These are phyloP conservation scores for Postia placenta DNA, from an alignment of 768 basidiomycete genomes.

Conservation along the genomic window DNA sequence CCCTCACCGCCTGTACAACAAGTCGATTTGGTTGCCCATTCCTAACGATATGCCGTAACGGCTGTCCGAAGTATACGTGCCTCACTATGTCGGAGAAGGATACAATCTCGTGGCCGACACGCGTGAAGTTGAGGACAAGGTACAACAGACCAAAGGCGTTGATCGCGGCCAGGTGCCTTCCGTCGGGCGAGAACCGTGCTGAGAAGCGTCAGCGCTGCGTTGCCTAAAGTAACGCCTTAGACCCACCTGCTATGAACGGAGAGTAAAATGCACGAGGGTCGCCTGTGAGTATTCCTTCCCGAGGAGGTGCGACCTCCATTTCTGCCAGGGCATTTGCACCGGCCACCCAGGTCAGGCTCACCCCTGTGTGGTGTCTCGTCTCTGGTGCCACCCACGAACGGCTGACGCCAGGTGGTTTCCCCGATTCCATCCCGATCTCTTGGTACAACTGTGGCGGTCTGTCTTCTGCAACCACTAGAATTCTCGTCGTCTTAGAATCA, in stretches of 20 bases:
- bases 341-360: not conserved
- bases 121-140: conserved; percentile 14
- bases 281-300: too few species aligned
- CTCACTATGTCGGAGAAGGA: conserved; percentile 9
- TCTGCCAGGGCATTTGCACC: conserved; percentile 13
- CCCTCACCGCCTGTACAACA: conserved; percentile 14
- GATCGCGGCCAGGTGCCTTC: conserved; percentile 15
- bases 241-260: too few species aligned
- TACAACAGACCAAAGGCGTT: conserved; percentile 16
- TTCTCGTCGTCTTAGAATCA: not conserved
- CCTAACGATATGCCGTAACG: conserved; percentile 15
- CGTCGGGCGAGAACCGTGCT: conserved; percentile 20
- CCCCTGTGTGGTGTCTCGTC: not conserved
- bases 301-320: conserved; percentile 7
- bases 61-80: conserved; percentile 11
- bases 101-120: conserved; percentile 8
- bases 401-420: not conserved
- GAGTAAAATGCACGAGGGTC: too few species aligned
- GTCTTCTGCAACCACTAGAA: conserved; percentile 10
- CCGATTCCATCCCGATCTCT: not conserved
- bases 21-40: conserved; percentile 11
- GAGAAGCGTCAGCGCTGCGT: not conserved
- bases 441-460: conserved; percentile 5
- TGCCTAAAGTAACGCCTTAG: not conserved
- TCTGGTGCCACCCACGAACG: not conserved